Base-by-base conservation (phyloP, 176 grass and related monocot species). In the Juncus inflexus region DNA sequence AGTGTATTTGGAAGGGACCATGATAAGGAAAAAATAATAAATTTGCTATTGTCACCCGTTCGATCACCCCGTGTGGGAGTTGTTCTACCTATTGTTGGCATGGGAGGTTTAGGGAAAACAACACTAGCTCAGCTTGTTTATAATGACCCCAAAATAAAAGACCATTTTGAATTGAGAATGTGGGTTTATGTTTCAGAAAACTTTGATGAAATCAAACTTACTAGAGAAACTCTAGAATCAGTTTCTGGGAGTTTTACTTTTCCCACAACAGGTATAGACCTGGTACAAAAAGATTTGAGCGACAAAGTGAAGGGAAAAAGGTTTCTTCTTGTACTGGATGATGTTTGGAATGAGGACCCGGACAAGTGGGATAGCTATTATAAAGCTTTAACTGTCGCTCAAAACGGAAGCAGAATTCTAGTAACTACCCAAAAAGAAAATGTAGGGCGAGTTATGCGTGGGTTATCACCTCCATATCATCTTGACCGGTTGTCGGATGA, bases 311-410 rank as follows among this genome's bases (percentile, higher is more conserved):
- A 76, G 63, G 85, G 69, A 56, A 85, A 89, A 70, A 70, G 69
- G 39, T 95, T 86, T 77, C 79, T 95, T 67, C 85, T 95, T 50
- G 85, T 95, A 13, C 79, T 95, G 38, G 90, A 95, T 80, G 90
- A 89, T 55, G 82, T 95, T 15, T 95, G 90, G 90, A 95, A 89
- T 43, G 85, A 95, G 76, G 74, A 95, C 7, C 53, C 71, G 9
- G 58, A 62, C 74, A 90, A 86, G 45, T 95, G 90, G 90, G 12
- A 68, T 6, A 80, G 65, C 47, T 90, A 90, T 74, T 67, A 59
- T 0, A 62, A 69, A 70, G 80, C 83, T 62, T 52, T 90, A 35
- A 4, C 83, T 66, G 65, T 42, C 12, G 83, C 82, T 0, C 13
- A 12, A 28, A 70, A 50, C 37, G 90, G 77, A 74, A 95, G 86